Evolutionary conservation across 2,329 filamentous ascomycete species (phyloP), one percentile per base, ranked within the genome.

Genomic region (Zalaria sp.): DNA sequence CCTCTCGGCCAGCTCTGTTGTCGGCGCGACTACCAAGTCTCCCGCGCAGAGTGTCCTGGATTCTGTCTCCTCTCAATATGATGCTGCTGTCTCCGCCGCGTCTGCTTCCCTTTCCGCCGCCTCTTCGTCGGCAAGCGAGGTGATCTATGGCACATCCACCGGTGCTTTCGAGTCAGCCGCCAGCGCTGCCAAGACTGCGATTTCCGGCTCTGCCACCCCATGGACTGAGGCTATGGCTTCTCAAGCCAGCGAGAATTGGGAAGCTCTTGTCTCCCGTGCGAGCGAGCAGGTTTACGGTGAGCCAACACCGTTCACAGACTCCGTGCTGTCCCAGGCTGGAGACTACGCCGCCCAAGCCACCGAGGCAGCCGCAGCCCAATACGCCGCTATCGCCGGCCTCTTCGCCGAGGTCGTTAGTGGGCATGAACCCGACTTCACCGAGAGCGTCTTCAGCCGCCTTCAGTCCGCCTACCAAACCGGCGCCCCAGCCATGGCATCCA

Each of bases 341-440:
- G 65, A 64, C 7, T 80, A 78, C 53, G 73, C 73, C 18, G 71
- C 73, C 7, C 75, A 79, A 35, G 80, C 75, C 4, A 78, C 77
- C 1, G 71, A 71, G 18, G 70, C 70, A 34, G 75, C 75, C 1
- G 66, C 67, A 4, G 68, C 72, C 38, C 80, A 85, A 51, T 88
- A 84, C 50, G 72, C 73, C 4, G 76, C 76, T 26, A 72, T 93
- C 4, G 77, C 79, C 55, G 75, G 73, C 8, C 71, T 91, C 2
- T 71, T 93, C 9, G 82, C 81, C 1, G 85, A 93, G 58, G 67
- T 93, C 1, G 68, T 93, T 9, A 63, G 72, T 34, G 86, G 83
- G 41, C 85, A 81, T 57, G 85, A 93, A 56, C 79, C 83, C 0
- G 77, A 79, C 9, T 93, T 86, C 53, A 87, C 81, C 0, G 83